Evolutionary conservation across 2,329 filamentous ascomycete genomes (phyloP), one percentile per base, ranked within the genome.

Genomic region (Claviceps sp.): DNA sequence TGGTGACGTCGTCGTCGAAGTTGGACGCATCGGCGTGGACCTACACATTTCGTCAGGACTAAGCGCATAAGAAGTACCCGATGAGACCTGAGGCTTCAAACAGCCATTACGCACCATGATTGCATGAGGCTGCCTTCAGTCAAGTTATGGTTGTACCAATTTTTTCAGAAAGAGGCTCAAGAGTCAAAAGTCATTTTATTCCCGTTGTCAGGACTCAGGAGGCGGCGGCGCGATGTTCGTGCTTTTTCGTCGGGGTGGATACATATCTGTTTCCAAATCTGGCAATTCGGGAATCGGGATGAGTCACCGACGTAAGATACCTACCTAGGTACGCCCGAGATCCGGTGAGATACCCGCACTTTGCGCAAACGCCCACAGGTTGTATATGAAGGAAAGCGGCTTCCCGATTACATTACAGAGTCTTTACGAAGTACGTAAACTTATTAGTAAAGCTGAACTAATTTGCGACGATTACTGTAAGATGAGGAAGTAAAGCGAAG

Each of bases 21-120:
- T 80, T 87, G 50, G 85, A 86, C 3, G 86, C 80, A 63, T 91
- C 86, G 49, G 87, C 86, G 69, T 91, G 87, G 53, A 87, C 83
- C 84, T 82, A 23, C 4, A 26, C 29, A n/a, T n/a, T 34, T 17
- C 16, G 23, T 45, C 23, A 45, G 43, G 42, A 8, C 16, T 17
- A 4, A 45, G 44, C 40, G 39, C 22, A 26, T 23, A 26, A 34
- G 23, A 13, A 20, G 20, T 26, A 26, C 14, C 6, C 20, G 34
- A 8, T 11, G 29, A 17, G 4, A 11, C 2, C 4, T 29, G 16
- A 20, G 40, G 3, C 23, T 23, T 23, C 23, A 23, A 23, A 23
- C 23, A 23, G 23, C 47, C 16, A 14, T 17, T 17, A 14, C 47
- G 16, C n/a, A 49, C 47, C 47, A 49, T 50, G 5, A 2, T 38